Evolutionary conservation across 2,329 filamentous ascomycete species (phyloP), one percentile per base, ranked within the genome.

Genomic region (Metarhizium rileyi): DNA sequence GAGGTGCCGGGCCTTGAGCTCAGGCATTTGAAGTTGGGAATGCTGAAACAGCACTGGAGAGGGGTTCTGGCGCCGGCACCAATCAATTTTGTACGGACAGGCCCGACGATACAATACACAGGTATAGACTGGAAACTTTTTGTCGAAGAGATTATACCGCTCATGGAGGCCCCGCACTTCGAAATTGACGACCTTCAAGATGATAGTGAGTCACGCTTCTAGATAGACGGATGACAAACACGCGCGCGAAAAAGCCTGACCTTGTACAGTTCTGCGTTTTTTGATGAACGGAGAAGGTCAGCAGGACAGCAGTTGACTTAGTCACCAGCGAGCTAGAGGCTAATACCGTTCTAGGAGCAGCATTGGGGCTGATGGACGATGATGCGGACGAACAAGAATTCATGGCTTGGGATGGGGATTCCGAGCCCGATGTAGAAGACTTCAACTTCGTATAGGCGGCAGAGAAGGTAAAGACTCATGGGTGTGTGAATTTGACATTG

Each of bases 1-100:
- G 58, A 61, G 0, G 53, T 63, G 1, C 61, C 62, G 1, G 56
- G 55, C 4, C 59, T 73, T 14, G 50, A 67, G 1, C 57, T 74
- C 0, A 56, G 55, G 0, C 59, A 62, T 38, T 56, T 74, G 41
- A 61, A 56, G 44, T 48, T 70, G 8, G 64, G 62, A 5, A 50
- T 58, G 8, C 50, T 66, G 8, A 53, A 46, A 3, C 65, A 68
- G 35, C 43, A 53, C 6, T 64, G 60, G 55, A 18, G 45, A 3
- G 46, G 53, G 18, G 53, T 54, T 0, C 48, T 49, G 3, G 33
- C 20, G 23, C 50, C 43, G 25, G 54, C 44, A 10, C 33, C 23
- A n/a, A 54, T 55, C 12, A 50, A 9, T 16, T 64, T 56, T 10
- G 42, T 50, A 10, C 50, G 33, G 5, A 22, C 7, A 4, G 41